Percentiles rank a stretch among this genome's conserved stretches.
These are phyloP conservation scores for Aspergillus transmontanensis DNA, from an alignment of 2,329 filamentous ascomycete genomes.

Conservation along the genomic window DNA sequence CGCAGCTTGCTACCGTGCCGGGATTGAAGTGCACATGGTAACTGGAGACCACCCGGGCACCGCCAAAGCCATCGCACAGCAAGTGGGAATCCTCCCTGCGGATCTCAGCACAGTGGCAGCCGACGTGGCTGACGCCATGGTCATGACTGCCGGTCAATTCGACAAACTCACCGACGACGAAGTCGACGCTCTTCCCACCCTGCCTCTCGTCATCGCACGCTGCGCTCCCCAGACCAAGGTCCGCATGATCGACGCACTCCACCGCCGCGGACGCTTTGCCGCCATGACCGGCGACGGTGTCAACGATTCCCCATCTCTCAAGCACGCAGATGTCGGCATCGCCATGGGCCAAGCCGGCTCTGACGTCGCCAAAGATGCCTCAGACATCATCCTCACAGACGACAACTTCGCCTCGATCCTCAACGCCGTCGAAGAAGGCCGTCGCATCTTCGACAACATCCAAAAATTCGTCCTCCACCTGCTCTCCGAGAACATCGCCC, in stretches of 20 bases:
- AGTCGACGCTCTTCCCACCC: conserved; percentile 60
- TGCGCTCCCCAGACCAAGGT: conserved; percentile 67
- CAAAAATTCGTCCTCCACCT: conserved; percentile 82
- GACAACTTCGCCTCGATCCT: conserved; percentile 86
- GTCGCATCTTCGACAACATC: conserved; percentile 83
- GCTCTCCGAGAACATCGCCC: conserved; percentile 76
- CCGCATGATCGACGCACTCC: conserved; percentile 70
- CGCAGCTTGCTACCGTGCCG: conserved; percentile 66
- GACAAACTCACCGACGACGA: conserved; percentile 72
- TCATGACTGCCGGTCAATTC: conserved; percentile 74
- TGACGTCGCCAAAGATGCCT: conserved; percentile 71
- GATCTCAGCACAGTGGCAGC: conserved; percentile 61
- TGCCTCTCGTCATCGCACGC: conserved; percentile 59
- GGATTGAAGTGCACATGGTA: conserved; percentile 77
- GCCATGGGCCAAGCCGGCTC: conserved; percentile 78
- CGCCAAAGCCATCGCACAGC: conserved; percentile 72
- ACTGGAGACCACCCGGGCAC: conserved; percentile 79
- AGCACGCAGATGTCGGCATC: conserved; percentile 78
- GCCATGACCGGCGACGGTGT: conserved; percentile 88
- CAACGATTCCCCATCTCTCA: conserved; percentile 79
- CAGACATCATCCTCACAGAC: conserved; percentile 69
- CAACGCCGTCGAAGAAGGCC: conserved; percentile 76
- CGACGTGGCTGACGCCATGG: conserved; percentile 63
- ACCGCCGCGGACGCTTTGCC: conserved; percentile 65
- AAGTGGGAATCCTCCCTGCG: conserved; percentile 72